These are phyloP conservation scores for Candida sonorensis DNA, from an alignment of 805 yeast genomes.

Conservation along the genomic window DNA sequence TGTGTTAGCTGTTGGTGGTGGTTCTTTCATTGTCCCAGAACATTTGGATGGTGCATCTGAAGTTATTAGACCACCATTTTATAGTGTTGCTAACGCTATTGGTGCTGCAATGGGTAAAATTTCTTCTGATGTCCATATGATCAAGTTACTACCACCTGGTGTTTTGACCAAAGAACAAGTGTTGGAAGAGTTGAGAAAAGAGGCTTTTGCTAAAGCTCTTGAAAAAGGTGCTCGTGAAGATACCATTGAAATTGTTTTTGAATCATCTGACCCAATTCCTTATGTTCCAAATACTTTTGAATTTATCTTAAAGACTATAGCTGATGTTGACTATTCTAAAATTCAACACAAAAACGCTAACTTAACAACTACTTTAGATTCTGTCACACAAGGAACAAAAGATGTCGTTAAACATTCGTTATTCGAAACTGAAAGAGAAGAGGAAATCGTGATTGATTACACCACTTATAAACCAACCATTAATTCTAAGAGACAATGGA, in stretches of 20 bases:
- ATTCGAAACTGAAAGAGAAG: slow-evolving; percentile 9
- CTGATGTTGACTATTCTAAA: slow-evolving; percentile 34
- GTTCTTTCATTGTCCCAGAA: slow-evolving; percentile 38
- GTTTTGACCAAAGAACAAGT: slow-evolving; percentile 8
- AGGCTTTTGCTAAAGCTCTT: slow-evolving; percentile 14
- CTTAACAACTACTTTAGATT: slow-evolving; percentile 1
- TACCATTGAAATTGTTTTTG: slow-evolving; percentile 20
- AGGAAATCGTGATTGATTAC: slow-evolving; percentile 19
- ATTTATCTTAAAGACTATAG: slow-evolving; percentile 34
- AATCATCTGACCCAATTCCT: slow-evolving; percentile 26
- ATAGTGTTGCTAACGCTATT: slow-evolving; percentile 42
- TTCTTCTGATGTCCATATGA: slow-evolving; percentile 24
- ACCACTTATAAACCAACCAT: slow-evolving; percentile 27
- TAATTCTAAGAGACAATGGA: slow-evolving; percentile 29
- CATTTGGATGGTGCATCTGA: slow-evolving; percentile 32
- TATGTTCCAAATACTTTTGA: slow-evolving; percentile 29
- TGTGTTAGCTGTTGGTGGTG: slow-evolving; percentile 43
- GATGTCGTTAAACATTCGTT: slow-evolving; percentile 7
- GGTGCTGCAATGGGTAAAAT: slow-evolving; percentile 44
- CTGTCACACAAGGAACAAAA: background rate
- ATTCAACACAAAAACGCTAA: background rate
- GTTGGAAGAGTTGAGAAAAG: slow-evolving; percentile 13
- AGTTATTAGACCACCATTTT: slow-evolving; percentile 35
- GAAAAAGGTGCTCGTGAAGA: slow-evolving; percentile 23
- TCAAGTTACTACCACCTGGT: slow-evolving; percentile 7